Evolutionary conservation across 1,284 basidiomycete species (phyloP).

Genomic region (Chalciporus sp.): DNA sequence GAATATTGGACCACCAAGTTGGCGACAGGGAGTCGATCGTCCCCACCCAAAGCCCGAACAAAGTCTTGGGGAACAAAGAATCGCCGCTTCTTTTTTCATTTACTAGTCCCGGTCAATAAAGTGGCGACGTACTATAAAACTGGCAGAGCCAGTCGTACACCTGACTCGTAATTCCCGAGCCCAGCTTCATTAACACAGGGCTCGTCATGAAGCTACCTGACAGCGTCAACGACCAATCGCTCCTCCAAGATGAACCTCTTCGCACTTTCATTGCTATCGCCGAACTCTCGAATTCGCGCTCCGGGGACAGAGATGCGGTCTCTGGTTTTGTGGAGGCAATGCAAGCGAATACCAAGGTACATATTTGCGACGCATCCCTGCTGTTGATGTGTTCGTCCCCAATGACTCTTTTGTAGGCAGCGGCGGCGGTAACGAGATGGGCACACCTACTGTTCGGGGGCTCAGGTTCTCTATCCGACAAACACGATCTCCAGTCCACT

Average conservation of each 20-base stretch:
- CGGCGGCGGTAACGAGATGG: constrained; percentile 18
- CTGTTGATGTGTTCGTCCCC: not conserved
- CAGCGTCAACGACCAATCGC: constrained; percentile 22
- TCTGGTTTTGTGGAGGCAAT: constrained; percentile 16
- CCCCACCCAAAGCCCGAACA: too few relatives aligned
- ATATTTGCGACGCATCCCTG: constrained; percentile 5
- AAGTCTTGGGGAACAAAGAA: not conserved
- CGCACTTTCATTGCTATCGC: not conserved
- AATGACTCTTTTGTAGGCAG: constrained; percentile 13
- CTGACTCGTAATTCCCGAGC: not conserved
- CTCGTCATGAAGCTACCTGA: constrained; percentile 23
- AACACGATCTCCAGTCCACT: constrained; percentile 9
- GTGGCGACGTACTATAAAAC: not conserved
- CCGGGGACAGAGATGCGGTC: not conserved
- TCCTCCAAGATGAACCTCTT: constrained; percentile 27
- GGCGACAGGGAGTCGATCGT: too few relatives aligned
- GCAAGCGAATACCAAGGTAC: constrained; percentile 17
- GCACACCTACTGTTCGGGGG: constrained; percentile 10
- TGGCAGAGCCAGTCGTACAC: not conserved
- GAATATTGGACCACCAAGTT: too few relatives aligned
- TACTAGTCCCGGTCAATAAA: not conserved
- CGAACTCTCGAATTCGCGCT: not conserved
- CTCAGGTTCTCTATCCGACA: not conserved
- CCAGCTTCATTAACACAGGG: not conserved
- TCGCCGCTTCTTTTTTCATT: not conserved